Conservation (phyloP, 2,329 filamentous ascomycete genomes). For the Trichophyton verrucosum region DNA sequence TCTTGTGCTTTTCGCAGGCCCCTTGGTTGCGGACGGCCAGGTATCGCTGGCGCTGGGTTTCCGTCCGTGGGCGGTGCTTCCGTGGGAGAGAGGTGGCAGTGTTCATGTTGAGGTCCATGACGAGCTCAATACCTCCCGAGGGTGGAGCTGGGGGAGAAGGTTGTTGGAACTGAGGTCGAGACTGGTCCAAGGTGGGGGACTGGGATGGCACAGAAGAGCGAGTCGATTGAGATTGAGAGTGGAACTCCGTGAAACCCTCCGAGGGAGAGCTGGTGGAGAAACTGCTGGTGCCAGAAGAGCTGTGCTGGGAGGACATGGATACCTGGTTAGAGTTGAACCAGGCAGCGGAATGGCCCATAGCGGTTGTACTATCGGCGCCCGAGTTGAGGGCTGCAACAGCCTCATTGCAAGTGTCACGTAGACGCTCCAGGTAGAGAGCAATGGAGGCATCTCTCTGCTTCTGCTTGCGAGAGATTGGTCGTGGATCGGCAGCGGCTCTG, state of each 20-base stretch:
- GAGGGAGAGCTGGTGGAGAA: constrained; percentile 13
- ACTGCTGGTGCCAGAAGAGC: constrained; percentile 13
- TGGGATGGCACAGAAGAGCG: not conserved
- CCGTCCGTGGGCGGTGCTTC: constrained; percentile 32
- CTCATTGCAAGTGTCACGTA: constrained; percentile 21
- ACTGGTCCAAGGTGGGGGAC: not conserved
- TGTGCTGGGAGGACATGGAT: constrained; percentile 7
- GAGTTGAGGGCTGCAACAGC: constrained; percentile 10
- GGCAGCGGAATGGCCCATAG: not conserved
- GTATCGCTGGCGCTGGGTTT: constrained; percentile 32
- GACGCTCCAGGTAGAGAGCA: constrained; percentile 29
- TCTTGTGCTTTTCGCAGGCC: constrained; percentile 33
- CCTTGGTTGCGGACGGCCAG: constrained; percentile 33
- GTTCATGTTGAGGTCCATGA: constrained; percentile 35
- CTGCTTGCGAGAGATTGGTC: constrained; percentile 26
- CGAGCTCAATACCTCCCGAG: constrained; percentile 25
- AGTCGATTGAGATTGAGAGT: constrained; percentile 1
- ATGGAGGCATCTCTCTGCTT: constrained; percentile 33
- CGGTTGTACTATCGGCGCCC: not conserved
- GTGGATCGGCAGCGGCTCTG: constrained; percentile 26
- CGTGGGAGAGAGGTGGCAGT: constrained; percentile 29
- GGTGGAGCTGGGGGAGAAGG: constrained; percentile 5
- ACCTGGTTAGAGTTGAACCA: constrained; percentile 5
- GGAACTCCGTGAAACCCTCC: not conserved
- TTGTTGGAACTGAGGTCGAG: constrained; percentile 1